Base-by-base conservation (phyloP, 176 grass and related monocot genomes). In the Microstegium vimineum region DNA sequence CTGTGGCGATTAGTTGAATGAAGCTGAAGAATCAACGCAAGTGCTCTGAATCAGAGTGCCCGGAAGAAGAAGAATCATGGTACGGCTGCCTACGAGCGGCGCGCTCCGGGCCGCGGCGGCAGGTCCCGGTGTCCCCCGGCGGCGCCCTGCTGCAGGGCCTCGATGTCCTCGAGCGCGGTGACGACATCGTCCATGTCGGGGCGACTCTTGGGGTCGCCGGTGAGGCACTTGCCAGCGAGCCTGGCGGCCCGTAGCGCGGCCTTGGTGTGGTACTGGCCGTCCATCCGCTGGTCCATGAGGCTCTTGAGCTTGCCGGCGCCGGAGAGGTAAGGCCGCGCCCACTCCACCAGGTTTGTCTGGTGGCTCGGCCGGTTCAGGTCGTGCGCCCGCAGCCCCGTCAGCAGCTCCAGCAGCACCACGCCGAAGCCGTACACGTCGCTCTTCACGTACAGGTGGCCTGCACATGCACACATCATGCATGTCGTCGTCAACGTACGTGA, bases 381-480 rank as follows among this genome's bases (percentile, higher is more conserved):
- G 56, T 93, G 94, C 32, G 94, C 94, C 8, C 91, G 86, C 30
- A 89, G 86, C 40, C 94, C 94, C 6, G 94, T 93, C 31, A 97
- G 86, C 31, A 91, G 90, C 84, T 97, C 94, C 2, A 97, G 86
- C 4, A 97, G 86, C 17, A 93, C 91, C 8, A 97, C 94, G 62
- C 94, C 94, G 54, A 86, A 97, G 57, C 94, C 89, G 71, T 97
- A 97, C 8, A 97, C 94, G 71, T 97, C 94, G 80, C 94, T 97
- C 82, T 97, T 91, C 45, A 97, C 89, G 75, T 97, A 93, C 69
- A 97, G 62, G 76, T 97, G 94, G 0, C 93, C 90, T 92, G 78
- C 65, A 69, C 18, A 52, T 20, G 51, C 20, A 52, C 8, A 1
- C 47, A 0, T 20, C 20, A 52, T 20, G 5, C 47, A 0, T 20